Evolutionary conservation across 2,329 filamentous ascomycete genomes (phyloP), one percentile per base, ranked within the genome.

Genomic region (Colletotrichum lini): DNA sequence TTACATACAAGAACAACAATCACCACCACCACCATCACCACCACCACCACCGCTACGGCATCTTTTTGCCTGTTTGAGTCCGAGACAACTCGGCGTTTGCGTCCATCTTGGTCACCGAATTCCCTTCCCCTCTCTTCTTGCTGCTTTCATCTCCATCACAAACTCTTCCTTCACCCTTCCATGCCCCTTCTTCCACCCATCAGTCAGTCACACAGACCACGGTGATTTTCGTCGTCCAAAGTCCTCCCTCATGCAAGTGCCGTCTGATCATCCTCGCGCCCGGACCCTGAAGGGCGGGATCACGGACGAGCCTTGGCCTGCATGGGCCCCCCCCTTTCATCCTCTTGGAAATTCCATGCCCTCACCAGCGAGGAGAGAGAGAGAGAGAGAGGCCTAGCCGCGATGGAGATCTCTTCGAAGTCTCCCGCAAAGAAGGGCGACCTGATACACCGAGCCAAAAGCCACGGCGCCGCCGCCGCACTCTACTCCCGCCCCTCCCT

Each of bases 361-460:
- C 30, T 9, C 47, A 4, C 13, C 30, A 23, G 57, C n/a, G 8
- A 35, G 8, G 30, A 30, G 26, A 30, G 4, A 26, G 23, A 23
- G 23, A n/a, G n/a, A 23, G 23, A 26, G 26, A 30, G 35, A 52
- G 18, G 26, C 9, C 53, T n/a, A 21, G 38, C 30, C 44, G 40
- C 7, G n/a, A 16, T 23, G 52, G 16, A 21, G 65, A 60, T 72
- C 65, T 35, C 49, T 18, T 44, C 5, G 21, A 7, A 44, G 40
- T 45, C 65, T 63, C 26, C 45, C 40, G 47, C 45, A 30, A 47
- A 54, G 65, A 53, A 54, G 40, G 38, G 40, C 15, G 21, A 71
- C 68, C 68, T 71, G 68, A 71, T 54, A 68, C 68, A 52, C 26
- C 65, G 49, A 45, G n/a, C 40, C 23, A 10, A 21, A 58, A 63